Evolutionary conservation across 768 basidiomycete species (phyloP), one percentile per base, ranked within the genome.

Genomic region (Termitomyces eurrhizus): DNA sequence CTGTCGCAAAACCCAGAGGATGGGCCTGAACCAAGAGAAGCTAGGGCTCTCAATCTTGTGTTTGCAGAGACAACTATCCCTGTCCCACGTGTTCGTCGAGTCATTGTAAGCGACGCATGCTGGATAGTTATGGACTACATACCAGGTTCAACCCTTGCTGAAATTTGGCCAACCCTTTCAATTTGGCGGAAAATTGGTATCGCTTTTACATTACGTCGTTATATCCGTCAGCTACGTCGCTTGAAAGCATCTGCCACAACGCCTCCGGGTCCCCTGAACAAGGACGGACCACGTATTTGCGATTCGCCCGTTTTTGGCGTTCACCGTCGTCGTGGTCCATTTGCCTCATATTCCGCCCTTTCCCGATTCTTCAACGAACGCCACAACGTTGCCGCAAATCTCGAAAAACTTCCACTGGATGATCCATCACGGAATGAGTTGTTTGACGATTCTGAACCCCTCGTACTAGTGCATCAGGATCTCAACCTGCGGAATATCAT

Each of bases 381-480:
- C 1, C 36, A 45, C 18, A 4, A 52, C 24, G 52, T 29, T 42
- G 36, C 41, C 14, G 13, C n/a, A 5, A 26, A 46, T 16, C 8
- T n/a, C 6, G 36, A 45, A 7, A 16, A 52, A 7, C 12, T 48
- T 11, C 44, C 60, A 13, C 26, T 51, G 33, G 60, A 63, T 57
- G 49, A 65, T 39, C 64, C 61, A 26, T 46, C 44, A 8, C 54
- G 60, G 39, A 53, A 41, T 2, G 56, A 53, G 26, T 24, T 26
- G 16, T 67, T 66, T 49, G 67, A 64, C 51, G 51, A 67, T 58
- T 66, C 65, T 7, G 48, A 41, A 45, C 70, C 68, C 55, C 63
- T 69, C 2, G 69, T 70, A 32, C 55, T 70, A 35, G 65, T 65
- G 8, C 65, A 70, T 56, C 62, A 66, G 44, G 62, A 68, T 60